A percentile compares a stretch with the other conserved stretches of the same genome.
Conservation (phyloP, 75 land plant species). For the Ceratopteris richardii region DNA sequence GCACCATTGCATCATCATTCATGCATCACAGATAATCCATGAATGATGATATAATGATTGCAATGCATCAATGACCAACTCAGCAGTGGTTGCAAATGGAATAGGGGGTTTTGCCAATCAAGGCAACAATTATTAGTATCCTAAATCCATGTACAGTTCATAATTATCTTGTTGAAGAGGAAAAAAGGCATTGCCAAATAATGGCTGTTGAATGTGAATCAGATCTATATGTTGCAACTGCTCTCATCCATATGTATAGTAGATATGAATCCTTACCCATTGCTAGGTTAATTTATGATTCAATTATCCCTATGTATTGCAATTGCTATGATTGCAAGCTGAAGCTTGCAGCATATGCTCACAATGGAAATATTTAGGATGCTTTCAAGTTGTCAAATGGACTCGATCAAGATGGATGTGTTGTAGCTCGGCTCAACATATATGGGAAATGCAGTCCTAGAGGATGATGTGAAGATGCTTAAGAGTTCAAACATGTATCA, state of each 20-base stretch:
- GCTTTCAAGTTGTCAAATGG: slow-evolving; percentile 29
- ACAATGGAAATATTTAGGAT: slow-evolving; percentile 16
- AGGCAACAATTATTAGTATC: slow-evolving; percentile 12
- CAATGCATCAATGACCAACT: no score
- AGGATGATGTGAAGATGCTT: not conserved
- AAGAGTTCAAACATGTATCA: no score
- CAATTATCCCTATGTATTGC: slow-evolving; percentile 48
- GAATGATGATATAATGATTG: no score
- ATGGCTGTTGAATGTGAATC: not conserved
- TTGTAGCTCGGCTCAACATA: slow-evolving; percentile 11
- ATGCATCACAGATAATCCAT: no score
- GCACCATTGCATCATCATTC: no score
- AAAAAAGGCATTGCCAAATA: not conserved
- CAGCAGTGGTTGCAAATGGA: slow-evolving; percentile 15
- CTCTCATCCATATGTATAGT: slow-evolving; percentile 44
- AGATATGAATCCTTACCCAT: slow-evolving; percentile 21
- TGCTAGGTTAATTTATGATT: slow-evolving; percentile 7
- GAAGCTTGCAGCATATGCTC: slow-evolving; percentile 2
- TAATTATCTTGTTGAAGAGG: slow-evolving; percentile 4
- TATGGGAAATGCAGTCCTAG: slow-evolving; percentile 14
- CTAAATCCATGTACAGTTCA: slow-evolving; percentile 8
- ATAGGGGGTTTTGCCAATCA: slow-evolving; percentile 9
- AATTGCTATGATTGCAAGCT: no score
- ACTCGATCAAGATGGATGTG: slow-evolving; percentile 10
- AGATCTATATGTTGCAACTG: slow-evolving; percentile 29